Evolutionary conservation across 2,329 filamentous ascomycete genomes (phyloP).

Genomic region (Monosporascus sp.): DNA sequence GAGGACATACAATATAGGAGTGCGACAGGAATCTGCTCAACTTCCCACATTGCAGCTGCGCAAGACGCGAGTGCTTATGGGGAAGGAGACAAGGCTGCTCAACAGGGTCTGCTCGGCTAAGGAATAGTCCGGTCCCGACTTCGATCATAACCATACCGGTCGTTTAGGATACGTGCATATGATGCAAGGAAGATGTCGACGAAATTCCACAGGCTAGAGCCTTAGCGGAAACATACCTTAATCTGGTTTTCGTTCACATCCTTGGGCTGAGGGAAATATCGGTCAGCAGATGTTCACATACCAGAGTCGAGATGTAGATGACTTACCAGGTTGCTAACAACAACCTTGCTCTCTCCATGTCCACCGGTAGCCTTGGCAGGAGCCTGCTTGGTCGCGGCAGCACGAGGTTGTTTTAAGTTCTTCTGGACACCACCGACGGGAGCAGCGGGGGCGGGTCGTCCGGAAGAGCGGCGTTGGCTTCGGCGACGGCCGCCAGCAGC

Average conservation of each 20-base stretch:
- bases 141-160: constrained; percentile 22
- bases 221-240: constrained; percentile 99
- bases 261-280: constrained; percentile 60
- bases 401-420: constrained; percentile 58
- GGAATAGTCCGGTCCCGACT: constrained; percentile 13
- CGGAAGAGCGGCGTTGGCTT: constrained; percentile 44
- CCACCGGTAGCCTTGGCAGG: constrained; percentile 59
- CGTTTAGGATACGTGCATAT: constrained; percentile 25
- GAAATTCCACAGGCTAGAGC: constrained; percentile 65
- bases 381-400: constrained; percentile 52
- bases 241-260: constrained; percentile 97
- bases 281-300: constrained; percentile 9
- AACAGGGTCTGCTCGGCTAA: constrained; percentile 15
- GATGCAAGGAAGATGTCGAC: constrained; percentile 52
- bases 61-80: constrained; percentile 17
- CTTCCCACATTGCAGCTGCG: constrained; percentile 39
- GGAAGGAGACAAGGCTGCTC: constrained; percentile 35
- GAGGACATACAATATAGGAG: constrained; percentile 35
- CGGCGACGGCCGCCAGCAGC: constrained; percentile 51
- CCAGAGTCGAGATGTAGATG: background rate
- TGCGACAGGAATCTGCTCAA: constrained; percentile 55
- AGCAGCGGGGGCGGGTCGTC: constrained; percentile 54
- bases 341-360: constrained; percentile 84
- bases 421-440: constrained; percentile 87
- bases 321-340: constrained; percentile 96